phyloP scores from a whole-genome alignment of 2,329 filamentous ascomycete species.

The Clarireedia paspali region DNA sequence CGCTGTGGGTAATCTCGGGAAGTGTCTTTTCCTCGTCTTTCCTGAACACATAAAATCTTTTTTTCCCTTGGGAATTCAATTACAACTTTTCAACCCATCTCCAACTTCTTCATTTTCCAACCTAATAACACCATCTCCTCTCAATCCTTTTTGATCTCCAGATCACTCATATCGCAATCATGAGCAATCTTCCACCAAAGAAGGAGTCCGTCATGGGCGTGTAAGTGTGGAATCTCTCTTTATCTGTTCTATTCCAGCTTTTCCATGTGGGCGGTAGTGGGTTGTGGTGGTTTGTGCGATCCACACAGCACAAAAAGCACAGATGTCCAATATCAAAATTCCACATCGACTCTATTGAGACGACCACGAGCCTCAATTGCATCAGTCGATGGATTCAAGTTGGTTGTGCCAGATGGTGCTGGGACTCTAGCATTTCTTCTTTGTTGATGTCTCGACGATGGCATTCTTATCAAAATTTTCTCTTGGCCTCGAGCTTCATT shows the following conservation, averaged over 20 bases:
- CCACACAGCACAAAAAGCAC: neutral
- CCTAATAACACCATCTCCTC: constrained; percentile 45
- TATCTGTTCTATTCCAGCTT: neutral
- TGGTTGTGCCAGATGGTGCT: neutral
- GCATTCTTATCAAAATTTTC: constrained; percentile 16
- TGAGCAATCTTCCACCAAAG: constrained; percentile 45
- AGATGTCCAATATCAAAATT: too few species aligned
- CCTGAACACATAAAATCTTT: constrained; percentile 20
- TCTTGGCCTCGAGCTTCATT: neutral
- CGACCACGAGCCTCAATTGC: too few species aligned
- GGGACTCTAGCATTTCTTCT: neutral
- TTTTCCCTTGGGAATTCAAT: constrained; percentile 4
- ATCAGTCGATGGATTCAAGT: too few species aligned
- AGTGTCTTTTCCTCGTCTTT: constrained; percentile 11
- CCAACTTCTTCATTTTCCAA: constrained; percentile 15
- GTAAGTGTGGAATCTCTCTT: constrained; percentile 39
- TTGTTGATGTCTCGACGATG: constrained; percentile 11
- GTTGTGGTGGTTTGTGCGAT: neutral
- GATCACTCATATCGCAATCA: constrained; percentile 24
- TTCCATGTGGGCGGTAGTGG: constrained; percentile 22
- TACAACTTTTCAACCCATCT: constrained; percentile 16
- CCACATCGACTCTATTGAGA: too few species aligned
- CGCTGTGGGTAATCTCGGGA: constrained; percentile 12
- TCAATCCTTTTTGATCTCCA: constrained; percentile 48
- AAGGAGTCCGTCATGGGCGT: constrained; percentile 57